A percentile compares a stretch with the other conserved stretches of the same genome.
Conservation (phyloP, 1,284 basidiomycete genomes). For the Moesziomyces globuligerus region DNA sequence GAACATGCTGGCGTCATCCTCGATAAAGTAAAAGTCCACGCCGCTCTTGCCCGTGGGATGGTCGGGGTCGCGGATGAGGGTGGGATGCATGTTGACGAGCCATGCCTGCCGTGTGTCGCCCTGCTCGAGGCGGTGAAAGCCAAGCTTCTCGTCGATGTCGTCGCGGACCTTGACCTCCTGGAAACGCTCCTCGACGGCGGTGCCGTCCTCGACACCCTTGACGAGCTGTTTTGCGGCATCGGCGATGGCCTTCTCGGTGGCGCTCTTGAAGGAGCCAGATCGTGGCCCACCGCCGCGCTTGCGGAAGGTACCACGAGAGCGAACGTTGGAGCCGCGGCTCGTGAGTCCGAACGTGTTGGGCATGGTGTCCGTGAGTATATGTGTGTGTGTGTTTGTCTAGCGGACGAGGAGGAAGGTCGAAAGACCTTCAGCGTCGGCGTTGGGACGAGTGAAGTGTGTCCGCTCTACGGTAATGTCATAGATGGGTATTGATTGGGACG, state of each 20-base stretch:
- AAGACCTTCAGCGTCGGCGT: neutral
- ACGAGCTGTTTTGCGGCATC: constrained; percentile 45
- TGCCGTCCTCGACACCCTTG: constrained; percentile 60
- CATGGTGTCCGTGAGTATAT: constrained; percentile 17
- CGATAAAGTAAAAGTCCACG: constrained; percentile 97
- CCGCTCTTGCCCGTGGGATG: constrained; percentile 71
- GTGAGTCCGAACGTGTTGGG: constrained; percentile 48
- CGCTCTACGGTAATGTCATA: neutral
- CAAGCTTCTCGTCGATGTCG: constrained; percentile 91
- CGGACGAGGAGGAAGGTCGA: neutral
- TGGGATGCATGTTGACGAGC: constrained; percentile 99
- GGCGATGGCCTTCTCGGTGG: constrained; percentile 49
- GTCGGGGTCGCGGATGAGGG: constrained; percentile 78
- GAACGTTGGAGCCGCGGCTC: constrained; percentile 38
- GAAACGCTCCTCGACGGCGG: constrained; percentile 64
- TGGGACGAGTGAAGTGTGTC: neutral
- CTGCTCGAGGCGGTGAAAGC: constrained; percentile 73
- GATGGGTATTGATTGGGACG: neutral
- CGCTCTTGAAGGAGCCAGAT: constrained; percentile 40
- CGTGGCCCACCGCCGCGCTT: constrained; percentile 41
- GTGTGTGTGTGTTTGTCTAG: neutral
- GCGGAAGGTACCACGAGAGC: constrained; percentile 42
- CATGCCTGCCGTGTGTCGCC: constrained; percentile 71
- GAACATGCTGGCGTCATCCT: constrained; percentile 96
- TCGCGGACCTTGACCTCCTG: constrained; percentile 71